phyloP scores from a whole-genome alignment of 768 basidiomycete species.

The Kwoniella europaea region DNA sequence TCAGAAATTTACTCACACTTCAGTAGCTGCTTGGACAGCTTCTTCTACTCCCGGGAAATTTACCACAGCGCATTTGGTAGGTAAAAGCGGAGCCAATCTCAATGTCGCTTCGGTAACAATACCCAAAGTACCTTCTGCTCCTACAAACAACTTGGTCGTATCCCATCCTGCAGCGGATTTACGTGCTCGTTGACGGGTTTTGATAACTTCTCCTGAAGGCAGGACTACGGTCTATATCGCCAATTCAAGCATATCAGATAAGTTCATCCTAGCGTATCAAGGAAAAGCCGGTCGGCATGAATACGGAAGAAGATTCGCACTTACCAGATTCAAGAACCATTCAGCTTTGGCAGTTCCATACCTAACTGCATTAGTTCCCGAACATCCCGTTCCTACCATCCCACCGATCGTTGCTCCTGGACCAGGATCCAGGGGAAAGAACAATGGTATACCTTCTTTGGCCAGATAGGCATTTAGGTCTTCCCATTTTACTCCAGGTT shows the following conservation, averaged over 20 bases:
- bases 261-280: no score
- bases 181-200: constrained; percentile 67
- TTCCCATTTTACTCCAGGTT: constrained; percentile 57
- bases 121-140: constrained; percentile 86
- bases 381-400: constrained; percentile 86
- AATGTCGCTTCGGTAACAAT: constrained; percentile 91
- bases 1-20: constrained; percentile 60
- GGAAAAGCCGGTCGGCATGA: not conserved
- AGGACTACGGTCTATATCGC: constrained; percentile 77
- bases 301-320: constrained; percentile 43
- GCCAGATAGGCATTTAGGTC: constrained; percentile 63
- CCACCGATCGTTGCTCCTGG: constrained; percentile 86
- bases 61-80: constrained; percentile 84
- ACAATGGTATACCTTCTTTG: constrained; percentile 74
- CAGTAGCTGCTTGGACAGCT: constrained; percentile 80
- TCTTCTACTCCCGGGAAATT: constrained; percentile 79
- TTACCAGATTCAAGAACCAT: constrained; percentile 80
- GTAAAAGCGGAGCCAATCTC: constrained; percentile 76
- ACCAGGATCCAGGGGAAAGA: constrained; percentile 77
- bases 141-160: constrained; percentile 83
- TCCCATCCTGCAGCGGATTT: constrained; percentile 90
- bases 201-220: constrained; percentile 86
- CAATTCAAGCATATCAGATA: no score
- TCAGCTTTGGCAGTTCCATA: constrained; percentile 87
- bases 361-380: constrained; percentile 71